These are phyloP conservation scores for Rubus parviflorus DNA, from an alignment of 306 rosid genomes.

Conservation along the genomic window DNA sequence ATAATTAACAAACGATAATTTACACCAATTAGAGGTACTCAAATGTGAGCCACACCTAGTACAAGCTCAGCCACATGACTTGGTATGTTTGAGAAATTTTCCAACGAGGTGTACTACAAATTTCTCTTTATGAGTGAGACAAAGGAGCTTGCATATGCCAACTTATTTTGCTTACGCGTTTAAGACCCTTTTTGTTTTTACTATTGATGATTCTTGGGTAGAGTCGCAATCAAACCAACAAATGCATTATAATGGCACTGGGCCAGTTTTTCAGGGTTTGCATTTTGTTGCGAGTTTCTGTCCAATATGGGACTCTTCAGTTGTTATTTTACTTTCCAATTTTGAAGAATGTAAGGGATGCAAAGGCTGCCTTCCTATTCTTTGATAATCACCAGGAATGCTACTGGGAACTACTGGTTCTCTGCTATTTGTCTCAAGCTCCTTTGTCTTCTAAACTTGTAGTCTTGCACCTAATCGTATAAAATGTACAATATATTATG, in stretches of 20 bases:
- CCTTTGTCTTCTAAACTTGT: not conserved
- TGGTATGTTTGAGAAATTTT: not conserved
- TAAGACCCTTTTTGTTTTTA: not conserved
- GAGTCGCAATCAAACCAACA: not conserved
- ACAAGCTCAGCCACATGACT: not conserved
- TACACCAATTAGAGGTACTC: no score
- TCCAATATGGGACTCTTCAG: not conserved
- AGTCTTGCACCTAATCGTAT: not conserved
- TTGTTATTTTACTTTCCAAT: not conserved
- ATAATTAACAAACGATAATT: no score
- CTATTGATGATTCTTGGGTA: not conserved
- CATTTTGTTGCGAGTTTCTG: not conserved
- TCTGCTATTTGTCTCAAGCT: not conserved
- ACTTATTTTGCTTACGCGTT: not conserved
- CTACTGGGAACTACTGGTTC: not conserved
- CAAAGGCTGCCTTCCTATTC: not conserved
- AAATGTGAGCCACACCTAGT: not conserved
- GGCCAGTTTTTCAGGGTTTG: not conserved
- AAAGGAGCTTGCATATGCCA: not conserved
- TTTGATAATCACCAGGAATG: not conserved
- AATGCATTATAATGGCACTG: not conserved
- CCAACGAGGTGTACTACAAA: not conserved
- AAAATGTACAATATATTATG: not conserved
- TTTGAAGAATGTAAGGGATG: not conserved
- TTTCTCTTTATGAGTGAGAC: not conserved